These are phyloP conservation scores for Nitzschia inconspicua DNA, from an alignment of 108 stramenopile species.

Conservation along the genomic window DNA sequence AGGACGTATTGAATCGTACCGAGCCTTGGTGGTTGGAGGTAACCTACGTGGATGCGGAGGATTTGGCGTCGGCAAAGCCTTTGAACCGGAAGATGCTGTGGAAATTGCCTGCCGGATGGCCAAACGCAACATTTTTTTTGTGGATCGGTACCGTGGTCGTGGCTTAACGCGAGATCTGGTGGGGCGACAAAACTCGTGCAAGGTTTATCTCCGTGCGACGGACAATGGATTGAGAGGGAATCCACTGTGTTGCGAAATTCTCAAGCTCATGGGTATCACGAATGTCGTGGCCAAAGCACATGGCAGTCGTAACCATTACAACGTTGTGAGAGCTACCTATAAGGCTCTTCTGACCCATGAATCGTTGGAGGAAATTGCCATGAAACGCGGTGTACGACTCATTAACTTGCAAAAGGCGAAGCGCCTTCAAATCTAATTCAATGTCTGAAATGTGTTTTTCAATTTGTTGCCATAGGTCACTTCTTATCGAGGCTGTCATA, in stretches of 20 bases:
- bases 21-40: slow-evolving; percentile 90
- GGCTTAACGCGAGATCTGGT: slow-evolving; percentile 75
- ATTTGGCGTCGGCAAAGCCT: slow-evolving; percentile 92
- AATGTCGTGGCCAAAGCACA: slow-evolving; percentile 78
- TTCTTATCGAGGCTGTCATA: slow-evolving; percentile 38
- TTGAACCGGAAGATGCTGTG: slow-evolving; percentile 81
- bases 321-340: slow-evolving; percentile 88
- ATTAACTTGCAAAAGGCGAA: slow-evolving; percentile 73
- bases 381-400: slow-evolving; percentile 85
- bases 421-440: slow-evolving; percentile 70
- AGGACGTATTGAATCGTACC: slow-evolving; percentile 85
- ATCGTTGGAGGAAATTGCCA: slow-evolving; percentile 84
- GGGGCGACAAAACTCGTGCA: slow-evolving; percentile 90
- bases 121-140: slow-evolving; percentile 85
- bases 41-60: slow-evolving; percentile 95
- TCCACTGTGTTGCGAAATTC: slow-evolving; percentile 66
- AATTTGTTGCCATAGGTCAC: too few relatives aligned
- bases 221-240: slow-evolving; percentile 73
- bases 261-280: slow-evolving; percentile 82
- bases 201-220: slow-evolving; percentile 68
- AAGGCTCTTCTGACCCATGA: slow-evolving; percentile 89
- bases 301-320: slow-evolving; percentile 83
- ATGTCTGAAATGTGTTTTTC: too few relatives aligned
- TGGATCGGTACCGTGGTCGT: slow-evolving; percentile 77
- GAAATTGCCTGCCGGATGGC: slow-evolving; percentile 70